These are phyloP conservation scores for Zasmidium citrigriseum DNA, from an alignment of 2,329 filamentous ascomycete species.

Conservation along the genomic window DNA sequence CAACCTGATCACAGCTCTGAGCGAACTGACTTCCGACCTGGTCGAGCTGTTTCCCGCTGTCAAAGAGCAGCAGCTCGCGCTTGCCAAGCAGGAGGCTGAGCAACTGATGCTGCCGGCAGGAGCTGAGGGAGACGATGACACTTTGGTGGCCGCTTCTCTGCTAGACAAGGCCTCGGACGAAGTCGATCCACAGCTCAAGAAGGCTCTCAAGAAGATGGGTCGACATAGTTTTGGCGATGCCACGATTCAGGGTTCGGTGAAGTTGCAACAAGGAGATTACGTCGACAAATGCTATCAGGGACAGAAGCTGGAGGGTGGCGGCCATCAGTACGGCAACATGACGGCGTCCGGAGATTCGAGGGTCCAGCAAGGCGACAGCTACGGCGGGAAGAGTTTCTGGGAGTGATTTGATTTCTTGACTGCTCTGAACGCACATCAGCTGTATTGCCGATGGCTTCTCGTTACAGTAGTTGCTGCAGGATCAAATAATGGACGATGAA, in stretches of 20 bases:
- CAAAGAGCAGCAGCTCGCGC: neutral
- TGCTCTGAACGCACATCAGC: too few species aligned
- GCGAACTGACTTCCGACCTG: neutral
- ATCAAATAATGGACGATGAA: too few species aligned
- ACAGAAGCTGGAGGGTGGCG: neutral
- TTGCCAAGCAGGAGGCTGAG: neutral
- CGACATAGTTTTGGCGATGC: conserved; percentile 5
- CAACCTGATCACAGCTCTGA: conserved; percentile 1
- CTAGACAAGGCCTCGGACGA: conserved; percentile 4
- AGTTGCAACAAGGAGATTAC: neutral
- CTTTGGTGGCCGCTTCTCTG: neutral
- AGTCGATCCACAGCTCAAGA: conserved; percentile 4
- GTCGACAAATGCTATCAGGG: conserved; percentile 1
- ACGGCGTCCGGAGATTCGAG: neutral
- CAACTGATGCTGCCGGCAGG: neutral
- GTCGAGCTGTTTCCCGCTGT: conserved; percentile 6
- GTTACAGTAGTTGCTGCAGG: too few species aligned
- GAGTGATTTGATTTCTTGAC: too few species aligned
- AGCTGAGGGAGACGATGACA: neutral
- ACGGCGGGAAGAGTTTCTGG: conserved; percentile 3
- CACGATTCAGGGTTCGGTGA: conserved; percentile 1
- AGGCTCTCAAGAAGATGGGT: neutral
- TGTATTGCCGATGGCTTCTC: too few species aligned
- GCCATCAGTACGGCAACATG: neutral
- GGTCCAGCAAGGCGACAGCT: neutral